Percentiles rank a stretch among this genome's conserved stretches.
phyloP scores from a whole-genome alignment of 2,329 filamentous ascomycete species.

The Rhynchosporium secalis region DNA sequence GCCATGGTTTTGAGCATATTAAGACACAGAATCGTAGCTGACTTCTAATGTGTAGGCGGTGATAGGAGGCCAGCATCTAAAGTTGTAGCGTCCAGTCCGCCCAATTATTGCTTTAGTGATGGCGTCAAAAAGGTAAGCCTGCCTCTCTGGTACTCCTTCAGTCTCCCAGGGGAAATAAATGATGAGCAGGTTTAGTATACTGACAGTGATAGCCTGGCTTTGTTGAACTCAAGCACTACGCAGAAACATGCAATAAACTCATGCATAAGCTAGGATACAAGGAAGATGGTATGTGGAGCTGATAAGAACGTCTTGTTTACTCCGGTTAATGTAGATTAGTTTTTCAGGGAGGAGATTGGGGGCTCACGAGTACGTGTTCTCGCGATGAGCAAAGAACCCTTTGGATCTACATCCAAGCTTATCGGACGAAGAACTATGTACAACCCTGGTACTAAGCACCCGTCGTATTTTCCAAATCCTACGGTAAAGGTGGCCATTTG shows the following conservation, averaged over 20 bases:
- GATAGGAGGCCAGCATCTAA: slow-evolving; percentile 22
- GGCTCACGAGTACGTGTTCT: slow-evolving; percentile 45
- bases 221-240: slow-evolving; percentile 59
- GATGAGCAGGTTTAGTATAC: background rate
- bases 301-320: background rate
- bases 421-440: too few relatives aligned
- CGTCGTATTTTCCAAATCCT: slow-evolving; percentile 53
- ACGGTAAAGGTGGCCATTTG: slow-evolving; percentile 48
- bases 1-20: background rate
- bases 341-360: slow-evolving; percentile 71
- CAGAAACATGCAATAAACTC: slow-evolving; percentile 63
- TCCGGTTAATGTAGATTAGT: slow-evolving; percentile 33
- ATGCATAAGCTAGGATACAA: slow-evolving; percentile 68
- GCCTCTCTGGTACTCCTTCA: background rate
- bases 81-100: slow-evolving; percentile 56
- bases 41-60: slow-evolving; percentile 22
- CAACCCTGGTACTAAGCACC: slow-evolving; percentile 42
- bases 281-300: slow-evolving; percentile 47
- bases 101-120: slow-evolving; percentile 51
- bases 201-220: slow-evolving; percentile 52
- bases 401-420: background rate
- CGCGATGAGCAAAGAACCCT: background rate
- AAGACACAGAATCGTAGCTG: background rate
- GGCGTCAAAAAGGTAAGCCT: slow-evolving; percentile 31
- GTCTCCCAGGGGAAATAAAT: background rate